Evolutionary conservation across 768 basidiomycete genomes (phyloP).

Genomic region (Russula lepida): DNA sequence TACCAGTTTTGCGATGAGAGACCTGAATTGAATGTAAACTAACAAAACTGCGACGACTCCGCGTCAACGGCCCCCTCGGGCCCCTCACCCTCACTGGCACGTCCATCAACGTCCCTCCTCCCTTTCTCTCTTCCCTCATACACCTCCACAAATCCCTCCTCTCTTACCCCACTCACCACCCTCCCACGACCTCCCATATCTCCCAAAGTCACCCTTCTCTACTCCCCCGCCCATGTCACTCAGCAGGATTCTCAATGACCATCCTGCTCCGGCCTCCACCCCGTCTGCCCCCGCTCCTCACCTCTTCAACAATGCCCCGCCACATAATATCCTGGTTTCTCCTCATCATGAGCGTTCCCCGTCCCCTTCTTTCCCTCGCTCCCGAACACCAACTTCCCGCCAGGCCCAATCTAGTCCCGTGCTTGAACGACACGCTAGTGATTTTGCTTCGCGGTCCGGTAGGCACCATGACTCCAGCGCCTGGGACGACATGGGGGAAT

Average conservation of each 20-base stretch:
- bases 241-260: constrained; percentile 35
- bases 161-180: not conserved
- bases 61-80: constrained; percentile 15
- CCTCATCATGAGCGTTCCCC: constrained; percentile 13
- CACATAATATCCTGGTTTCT: constrained; percentile 24
- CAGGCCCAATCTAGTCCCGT: constrained; percentile 23
- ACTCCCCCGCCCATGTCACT: constrained; percentile 20
- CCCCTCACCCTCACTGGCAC: constrained; percentile 1
- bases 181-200: constrained; percentile 12
- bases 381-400: constrained; percentile 18
- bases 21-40: constrained; percentile 9
- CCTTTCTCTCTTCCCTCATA: not conserved
- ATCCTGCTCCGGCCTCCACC: constrained; percentile 33
- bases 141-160: not conserved
- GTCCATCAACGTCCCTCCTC: not conserved
- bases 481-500: constrained; percentile 34
- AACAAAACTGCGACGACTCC: constrained; percentile 19
- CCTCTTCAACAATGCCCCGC: constrained; percentile 25
- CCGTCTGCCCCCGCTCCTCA: constrained; percentile 27
- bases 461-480: constrained; percentile 33
- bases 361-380: constrained; percentile 13
- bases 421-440: constrained; percentile 28
- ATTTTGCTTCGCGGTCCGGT: constrained; percentile 32
- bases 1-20: constrained; percentile 14
- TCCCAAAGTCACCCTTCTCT: not conserved